These are phyloP conservation scores for Penicillium sp. DNA, from an alignment of 2,329 filamentous ascomycete species.

Conservation along the genomic window DNA sequence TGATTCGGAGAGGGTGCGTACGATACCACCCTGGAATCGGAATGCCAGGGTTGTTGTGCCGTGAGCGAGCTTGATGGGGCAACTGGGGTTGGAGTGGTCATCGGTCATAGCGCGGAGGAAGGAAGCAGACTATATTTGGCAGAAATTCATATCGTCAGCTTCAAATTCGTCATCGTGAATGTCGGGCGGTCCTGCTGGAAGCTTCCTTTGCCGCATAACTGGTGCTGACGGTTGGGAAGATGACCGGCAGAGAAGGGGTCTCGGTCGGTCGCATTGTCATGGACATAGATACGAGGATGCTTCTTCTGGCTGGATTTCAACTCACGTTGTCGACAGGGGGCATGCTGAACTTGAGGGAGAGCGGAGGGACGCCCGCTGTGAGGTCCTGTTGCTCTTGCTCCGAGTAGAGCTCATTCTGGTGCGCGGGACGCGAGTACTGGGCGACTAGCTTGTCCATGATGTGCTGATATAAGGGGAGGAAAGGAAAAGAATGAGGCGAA, in stretches of 20 bases:
- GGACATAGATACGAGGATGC: not conserved
- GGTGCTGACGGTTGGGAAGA: conserved; percentile 13
- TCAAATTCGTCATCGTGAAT: not conserved
- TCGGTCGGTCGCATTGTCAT: conserved; percentile 4
- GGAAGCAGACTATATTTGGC: conserved; percentile 69
- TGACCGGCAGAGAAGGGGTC: not conserved
- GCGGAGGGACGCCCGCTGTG: conserved; percentile 69
- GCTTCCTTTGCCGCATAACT: conserved; percentile 13
- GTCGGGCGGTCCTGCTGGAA: not conserved
- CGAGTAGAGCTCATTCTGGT: conserved; percentile 72
- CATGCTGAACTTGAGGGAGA: conserved; percentile 93
- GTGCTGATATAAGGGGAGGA: conserved; percentile 14
- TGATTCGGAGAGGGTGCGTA: conserved; percentile 28
- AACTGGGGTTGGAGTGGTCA: conserved; percentile 94
- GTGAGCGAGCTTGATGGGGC: conserved; percentile 99
- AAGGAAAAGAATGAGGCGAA: conserved; percentile 7
- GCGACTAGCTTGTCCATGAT: conserved; percentile 91
- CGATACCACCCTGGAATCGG: conserved; percentile 94
- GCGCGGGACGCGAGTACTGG: conserved; percentile 81
- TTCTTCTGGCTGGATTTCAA: conserved; percentile 17
- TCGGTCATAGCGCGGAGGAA: conserved; percentile 98
- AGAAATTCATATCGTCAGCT: conserved; percentile 4
- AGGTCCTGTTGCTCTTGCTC: conserved; percentile 77
- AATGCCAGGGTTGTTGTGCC: conserved; percentile 98
- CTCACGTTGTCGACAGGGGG: conserved; percentile 88